Evolutionary conservation across 495 filamentous ascomycete species (phyloP), one percentile per base, ranked within the genome.

Genomic region (Cercophora scortea): DNA sequence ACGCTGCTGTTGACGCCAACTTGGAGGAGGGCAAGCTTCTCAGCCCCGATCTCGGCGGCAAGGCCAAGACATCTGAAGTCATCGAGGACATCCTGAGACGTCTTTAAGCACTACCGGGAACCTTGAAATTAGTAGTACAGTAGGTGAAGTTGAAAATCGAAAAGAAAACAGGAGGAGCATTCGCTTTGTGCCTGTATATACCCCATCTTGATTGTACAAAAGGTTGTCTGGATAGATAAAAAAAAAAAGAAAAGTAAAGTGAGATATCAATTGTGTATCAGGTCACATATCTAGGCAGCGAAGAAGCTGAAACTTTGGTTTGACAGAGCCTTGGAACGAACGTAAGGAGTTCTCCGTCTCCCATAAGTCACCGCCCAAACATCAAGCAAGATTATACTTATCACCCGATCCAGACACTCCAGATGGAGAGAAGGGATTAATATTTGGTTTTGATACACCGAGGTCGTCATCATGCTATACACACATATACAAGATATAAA

Each of bases 11-110:
- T 42, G 94, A 99, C 72, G 90, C 72, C 34, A 95, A 91, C 72
- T 71, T 99, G 45, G 84, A 88, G 64, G 91, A 90, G 58, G 90
- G 82, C 49, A 83, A 77, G 74, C 73, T 88, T 58, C 70, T 96
- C 56, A 93, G 81, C 58, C 93, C 93, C 3, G 93, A 99, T 67
- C 78, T 99, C 66, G 93, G 94, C 32, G 93, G 93, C 15, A 87
- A 77, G 59, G 89, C 92, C 42, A 84, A 78, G 45, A 99, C 93
- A 13, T 80, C 89, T 66, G 79, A 97, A 74, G 92, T 97, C 25
- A 76, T 96, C 47, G 77, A 85, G 58, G 94, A 99, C 76, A 84
- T 99, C 32, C 73, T 96, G 55, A 88, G 79, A 74, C 81, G 89
- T 61, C 64, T 97, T 70, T 97, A 85, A 50, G 34, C 12, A 16